These are phyloP conservation scores for Digitaria exilis DNA, from an alignment of 202 grass and related monocot genomes.

Conservation along the genomic window DNA sequence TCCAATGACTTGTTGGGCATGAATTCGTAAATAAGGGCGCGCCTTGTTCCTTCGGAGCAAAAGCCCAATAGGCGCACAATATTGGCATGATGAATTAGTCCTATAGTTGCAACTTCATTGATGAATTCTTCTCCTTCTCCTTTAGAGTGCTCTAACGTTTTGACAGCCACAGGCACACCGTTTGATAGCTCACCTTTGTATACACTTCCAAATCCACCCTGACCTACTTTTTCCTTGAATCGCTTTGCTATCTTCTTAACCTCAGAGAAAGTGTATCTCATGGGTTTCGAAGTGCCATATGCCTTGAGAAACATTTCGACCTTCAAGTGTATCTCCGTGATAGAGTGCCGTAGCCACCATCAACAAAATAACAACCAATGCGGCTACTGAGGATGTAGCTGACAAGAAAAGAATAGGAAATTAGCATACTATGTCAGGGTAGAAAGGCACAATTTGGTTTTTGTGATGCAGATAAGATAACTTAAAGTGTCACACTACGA, in stretches of 20 bases:
- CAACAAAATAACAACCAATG: not conserved
- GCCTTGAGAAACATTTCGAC: slow-evolving; percentile 40
- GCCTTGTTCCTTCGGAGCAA: slow-evolving; percentile 40
- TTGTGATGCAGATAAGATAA: not conserved
- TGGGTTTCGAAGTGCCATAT: slow-evolving; percentile 34
- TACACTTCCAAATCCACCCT: slow-evolving; percentile 64
- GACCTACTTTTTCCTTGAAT: slow-evolving; percentile 52
- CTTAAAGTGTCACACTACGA: not conserved
- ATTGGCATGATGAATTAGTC: slow-evolving; percentile 65
- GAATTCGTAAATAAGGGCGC: slow-evolving; percentile 60
- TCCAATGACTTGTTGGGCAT: slow-evolving; percentile 67
- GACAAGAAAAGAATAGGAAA: not conserved
- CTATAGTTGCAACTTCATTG: slow-evolving; percentile 56
- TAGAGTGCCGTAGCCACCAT: slow-evolving; percentile 10
- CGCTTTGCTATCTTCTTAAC: slow-evolving; percentile 46
- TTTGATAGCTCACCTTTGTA: slow-evolving; percentile 52
- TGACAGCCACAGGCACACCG: slow-evolving; percentile 52
- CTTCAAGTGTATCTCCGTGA: slow-evolving; percentile 30
- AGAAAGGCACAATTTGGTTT: not conserved
- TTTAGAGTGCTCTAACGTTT: slow-evolving; percentile 54
- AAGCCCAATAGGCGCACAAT: slow-evolving; percentile 40
- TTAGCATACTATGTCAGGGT: not conserved
- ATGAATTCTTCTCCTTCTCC: slow-evolving; percentile 39
- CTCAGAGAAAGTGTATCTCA: slow-evolving; percentile 47
- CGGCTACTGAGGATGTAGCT: slow-evolving; percentile 13